These are phyloP conservation scores for Globisporangium abappressorium DNA, from an alignment of 352 stramenopile genomes.

Conservation along the genomic window DNA sequence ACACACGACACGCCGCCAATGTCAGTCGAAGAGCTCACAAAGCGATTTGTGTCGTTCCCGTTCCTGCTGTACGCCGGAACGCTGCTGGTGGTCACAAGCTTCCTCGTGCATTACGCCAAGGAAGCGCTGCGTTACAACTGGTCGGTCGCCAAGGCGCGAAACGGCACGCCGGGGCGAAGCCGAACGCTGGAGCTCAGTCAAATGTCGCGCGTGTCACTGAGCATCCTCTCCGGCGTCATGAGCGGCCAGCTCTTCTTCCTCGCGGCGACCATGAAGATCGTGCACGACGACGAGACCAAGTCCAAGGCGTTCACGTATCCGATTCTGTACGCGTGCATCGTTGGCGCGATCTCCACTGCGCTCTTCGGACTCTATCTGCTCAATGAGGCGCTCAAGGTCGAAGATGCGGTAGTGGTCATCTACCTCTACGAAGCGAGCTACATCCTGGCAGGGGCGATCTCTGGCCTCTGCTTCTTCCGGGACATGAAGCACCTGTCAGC, in stretches of 20 bases:
- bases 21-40: conserved; percentile 50
- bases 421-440: conserved; percentile 84
- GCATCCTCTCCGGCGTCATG: conserved; percentile 64
- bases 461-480: conserved; percentile 74
- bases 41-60: conserved; percentile 52
- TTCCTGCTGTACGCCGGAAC: conserved; percentile 61
- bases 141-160: conserved; percentile 6
- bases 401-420: conserved; percentile 81
- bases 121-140: conserved; percentile 51
- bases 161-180: conserved; percentile 22
- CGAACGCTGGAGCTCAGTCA: conserved; percentile 31
- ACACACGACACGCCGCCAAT: conserved; percentile 61
- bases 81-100: conserved; percentile 37
- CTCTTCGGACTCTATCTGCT: conserved; percentile 67
- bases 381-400: conserved; percentile 75
- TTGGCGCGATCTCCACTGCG: conserved; percentile 58
- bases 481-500: conserved; percentile 64
- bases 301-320: conserved; percentile 48
- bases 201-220: conserved; percentile 50
- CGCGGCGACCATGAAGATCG: conserved; percentile 55
- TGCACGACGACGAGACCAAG: conserved; percentile 53
- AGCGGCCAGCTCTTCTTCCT: conserved; percentile 82
- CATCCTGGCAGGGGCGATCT: conserved; percentile 72
- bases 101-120: conserved; percentile 55
- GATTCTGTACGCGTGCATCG: conserved; percentile 69